phyloP scores from a whole-genome alignment of 2,329 filamentous ascomycete species.

The Berkeleyomyces basicola region DNA sequence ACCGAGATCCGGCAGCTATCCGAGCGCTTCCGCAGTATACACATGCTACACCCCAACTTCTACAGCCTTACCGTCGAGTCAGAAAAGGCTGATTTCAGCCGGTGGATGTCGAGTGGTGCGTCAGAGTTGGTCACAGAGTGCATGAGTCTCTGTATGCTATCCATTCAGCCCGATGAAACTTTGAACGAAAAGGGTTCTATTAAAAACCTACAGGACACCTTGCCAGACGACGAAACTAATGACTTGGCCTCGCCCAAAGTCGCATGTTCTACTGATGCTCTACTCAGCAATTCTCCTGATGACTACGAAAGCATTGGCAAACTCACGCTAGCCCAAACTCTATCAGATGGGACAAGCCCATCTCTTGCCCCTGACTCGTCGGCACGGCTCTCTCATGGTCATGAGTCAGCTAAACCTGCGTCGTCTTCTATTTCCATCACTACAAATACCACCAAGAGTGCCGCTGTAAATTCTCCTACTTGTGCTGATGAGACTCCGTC shows the following conservation, averaged over 20 bases:
- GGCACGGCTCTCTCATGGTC: neutral
- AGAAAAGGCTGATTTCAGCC: conserved; percentile 57
- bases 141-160: conserved; percentile 42
- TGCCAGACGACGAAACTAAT: neutral
- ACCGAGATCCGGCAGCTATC: conserved; percentile 61
- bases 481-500: neutral
- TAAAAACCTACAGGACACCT: neutral
- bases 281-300: conserved; percentile 1
- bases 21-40: conserved; percentile 54
- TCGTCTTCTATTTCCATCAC: neutral
- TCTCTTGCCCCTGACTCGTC: neutral
- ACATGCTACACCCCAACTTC: conserved; percentile 71
- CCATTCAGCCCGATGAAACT: neutral
- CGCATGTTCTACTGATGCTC: neutral
- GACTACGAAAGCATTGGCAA: conserved; percentile 15
- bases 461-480: neutral
- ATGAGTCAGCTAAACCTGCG: neutral
- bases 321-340: conserved; percentile 15
- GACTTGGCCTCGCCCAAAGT: neutral
- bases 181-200: neutral
- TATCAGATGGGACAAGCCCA: neutral
- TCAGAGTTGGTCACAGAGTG: conserved; percentile 69
- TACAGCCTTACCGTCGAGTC: conserved; percentile 64
- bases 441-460: neutral
- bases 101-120: conserved; percentile 66